Percentiles rank a stretch among this genome's conserved stretches.
Conservation (phyloP, 2,329 filamentous ascomycete species). For the Nothophaeocryptopus gaeumannii region DNA sequence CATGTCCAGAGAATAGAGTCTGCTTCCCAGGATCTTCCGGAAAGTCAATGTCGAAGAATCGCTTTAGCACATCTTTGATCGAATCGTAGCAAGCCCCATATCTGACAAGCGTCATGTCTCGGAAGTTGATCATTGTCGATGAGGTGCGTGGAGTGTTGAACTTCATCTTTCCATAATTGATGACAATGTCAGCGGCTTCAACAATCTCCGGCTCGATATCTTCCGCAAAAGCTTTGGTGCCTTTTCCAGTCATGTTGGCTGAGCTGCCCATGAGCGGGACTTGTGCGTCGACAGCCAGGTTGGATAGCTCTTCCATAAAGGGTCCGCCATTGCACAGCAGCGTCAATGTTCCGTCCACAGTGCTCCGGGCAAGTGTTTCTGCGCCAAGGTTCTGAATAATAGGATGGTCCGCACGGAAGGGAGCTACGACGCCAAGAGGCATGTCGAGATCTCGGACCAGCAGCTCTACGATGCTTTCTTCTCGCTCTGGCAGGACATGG, state of each 20-base stretch:
- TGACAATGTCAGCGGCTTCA: constrained; percentile 4
- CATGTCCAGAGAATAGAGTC: constrained; percentile 1
- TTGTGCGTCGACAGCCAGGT: constrained; percentile 1
- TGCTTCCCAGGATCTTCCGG: constrained; percentile 7
- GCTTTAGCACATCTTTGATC: constrained; percentile 3
- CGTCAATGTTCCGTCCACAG: constrained; percentile 1
- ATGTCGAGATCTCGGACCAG: constrained; percentile 1
- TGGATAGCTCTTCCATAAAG: constrained; percentile 6
- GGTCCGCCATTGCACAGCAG: constrained; percentile 8
- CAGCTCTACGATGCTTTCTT: constrained; percentile 3
- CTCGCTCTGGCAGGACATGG: constrained; percentile 6
- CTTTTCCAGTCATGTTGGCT: constrained; percentile 8
- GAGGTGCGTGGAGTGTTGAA: constrained; percentile 1
- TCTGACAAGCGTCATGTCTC: background rate
- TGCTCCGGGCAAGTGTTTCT: constrained; percentile 1
- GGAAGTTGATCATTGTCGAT: constrained; percentile 7
- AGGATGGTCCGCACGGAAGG: constrained; percentile 4
- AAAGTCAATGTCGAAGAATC: constrained; percentile 5
- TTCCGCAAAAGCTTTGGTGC: constrained; percentile 7
- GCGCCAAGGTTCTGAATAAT: constrained; percentile 3
- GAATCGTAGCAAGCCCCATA: constrained; percentile 7
- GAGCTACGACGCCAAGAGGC: constrained; percentile 4
- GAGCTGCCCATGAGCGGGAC: constrained; percentile 7
- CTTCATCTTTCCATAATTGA: constrained; percentile 10
- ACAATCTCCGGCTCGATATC: constrained; percentile 8